Evolutionary conservation across 2,329 filamentous ascomycete genomes (phyloP), one percentile per base, ranked within the genome.

Genomic region (Colletotrichum musae): DNA sequence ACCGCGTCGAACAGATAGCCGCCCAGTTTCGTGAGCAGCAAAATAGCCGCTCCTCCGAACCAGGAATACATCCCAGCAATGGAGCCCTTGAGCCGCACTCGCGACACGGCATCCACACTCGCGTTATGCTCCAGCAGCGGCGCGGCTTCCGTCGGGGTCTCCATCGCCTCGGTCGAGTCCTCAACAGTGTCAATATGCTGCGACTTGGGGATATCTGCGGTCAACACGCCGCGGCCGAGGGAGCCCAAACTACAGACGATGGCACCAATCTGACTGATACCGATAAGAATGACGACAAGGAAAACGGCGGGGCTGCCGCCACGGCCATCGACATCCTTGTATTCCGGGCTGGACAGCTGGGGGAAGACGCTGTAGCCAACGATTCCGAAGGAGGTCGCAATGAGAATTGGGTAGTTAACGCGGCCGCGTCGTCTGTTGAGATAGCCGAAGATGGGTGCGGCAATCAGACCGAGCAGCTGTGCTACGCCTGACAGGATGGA

Each of bases 191-290:
- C 75, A 28, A 80, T 70, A 2, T 61, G 72, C 57, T 54, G 81
- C 73, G 41, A 75, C 75, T 39, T 65, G 18, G 76, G 76, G 4
- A 83, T 73, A 54, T 88, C 86, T 2, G 81, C 83, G 5, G 84
- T 82, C 24, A 97, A 84, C 24, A 98, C 92, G 4, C 94, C 95
- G 16, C 90, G 90, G 45, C 94, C 94, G 3, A 99, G 87, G 1
- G 96, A 89, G 1, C 93, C 94, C n/a, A 99, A 87, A 72, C 94
- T 97, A 82, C 95, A 98, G 1, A 99, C 96, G 68, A 99, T 98
- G 12, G 94, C 93, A 2, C 95, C 96, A 71, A 99, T 98, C 80
- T 99, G 96, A 75, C 94, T 97, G 76, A 97, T 89, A 15, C 96
- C 96, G 47, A 98, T 89, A 18, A 97, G 82, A 0, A 92, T 89